These are phyloP conservation scores for Pulveroboletus sp. DNA, from an alignment of 768 basidiomycete species.

Conservation along the genomic window DNA sequence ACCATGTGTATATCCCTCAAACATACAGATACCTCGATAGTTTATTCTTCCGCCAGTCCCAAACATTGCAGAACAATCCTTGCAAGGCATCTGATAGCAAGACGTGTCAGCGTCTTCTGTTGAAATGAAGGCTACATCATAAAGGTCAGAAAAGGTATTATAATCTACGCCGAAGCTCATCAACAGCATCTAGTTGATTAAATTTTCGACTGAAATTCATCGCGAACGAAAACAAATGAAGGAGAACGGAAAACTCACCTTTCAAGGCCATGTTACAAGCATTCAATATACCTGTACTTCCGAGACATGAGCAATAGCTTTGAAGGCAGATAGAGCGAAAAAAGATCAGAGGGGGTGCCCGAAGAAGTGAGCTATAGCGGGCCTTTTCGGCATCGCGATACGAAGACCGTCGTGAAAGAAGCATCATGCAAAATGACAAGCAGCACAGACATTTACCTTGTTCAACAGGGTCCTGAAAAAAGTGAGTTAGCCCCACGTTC, in stretches of 20 bases:
- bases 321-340: background rate
- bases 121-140: background rate
- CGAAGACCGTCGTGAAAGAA: conserved; percentile 88
- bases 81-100: too few species aligned
- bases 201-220: conserved; percentile 35
- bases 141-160: conserved; percentile 35
- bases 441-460: conserved; percentile 8
- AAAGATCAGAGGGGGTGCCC: conserved; percentile 73
- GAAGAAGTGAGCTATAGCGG: conserved; percentile 85
- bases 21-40: too few species aligned
- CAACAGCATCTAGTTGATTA: conserved; percentile 90
- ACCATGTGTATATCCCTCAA: too few species aligned
- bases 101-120: background rate
- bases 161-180: conserved; percentile 73
- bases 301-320: background rate
- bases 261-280: fast-evolving
- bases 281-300: background rate
- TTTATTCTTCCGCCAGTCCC: too few species aligned
- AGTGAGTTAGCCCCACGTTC: background rate
- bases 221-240: conserved; percentile 1
- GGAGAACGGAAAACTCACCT: conserved; percentile 10
- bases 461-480: background rate
- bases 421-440: conserved; percentile 12
- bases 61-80: too few species aligned
- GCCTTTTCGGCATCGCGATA: conserved; percentile 83